phyloP scores from a whole-genome alignment of 2,329 filamentous ascomycete genomes.

The Fusarium newnesense region DNA sequence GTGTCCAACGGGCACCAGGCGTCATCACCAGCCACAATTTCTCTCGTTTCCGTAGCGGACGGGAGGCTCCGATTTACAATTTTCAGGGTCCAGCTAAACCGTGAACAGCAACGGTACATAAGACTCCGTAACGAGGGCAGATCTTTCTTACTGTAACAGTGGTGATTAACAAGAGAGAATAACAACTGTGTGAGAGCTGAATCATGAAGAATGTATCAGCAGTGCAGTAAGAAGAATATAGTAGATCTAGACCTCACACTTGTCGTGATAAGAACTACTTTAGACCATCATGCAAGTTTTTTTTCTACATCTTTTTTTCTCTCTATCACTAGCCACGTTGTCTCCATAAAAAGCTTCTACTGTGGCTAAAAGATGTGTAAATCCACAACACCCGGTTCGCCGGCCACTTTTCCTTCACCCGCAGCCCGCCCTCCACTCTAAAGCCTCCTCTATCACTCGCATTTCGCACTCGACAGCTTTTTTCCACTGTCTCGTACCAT shows the following conservation, averaged over 20 bases:
- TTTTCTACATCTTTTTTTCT: background rate
- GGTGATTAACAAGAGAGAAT: background rate
- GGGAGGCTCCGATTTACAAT: constrained; percentile 19
- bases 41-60: constrained; percentile 5
- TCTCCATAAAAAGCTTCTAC: background rate
- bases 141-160: background rate
- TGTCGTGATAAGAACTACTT: background rate
- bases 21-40: constrained; percentile 28
- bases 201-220: background rate
- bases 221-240: accelerated
- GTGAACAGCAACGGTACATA: background rate
- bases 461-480: constrained; percentile 20
- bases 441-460: constrained; percentile 38
- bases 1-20: background rate
- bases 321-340: constrained; percentile 10
- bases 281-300: constrained; percentile 1
- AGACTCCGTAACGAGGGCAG: background rate
- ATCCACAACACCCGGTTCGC: constrained; percentile 40
- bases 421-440: constrained; percentile 23
- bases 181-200: background rate
- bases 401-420: constrained; percentile 38
- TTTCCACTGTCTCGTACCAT: background rate
- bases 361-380: constrained; percentile 30
- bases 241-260: background rate
- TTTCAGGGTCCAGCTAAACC: constrained; percentile 31